Percentiles rank a stretch among this genome's conserved stretches.
These are phyloP conservation scores for Rhizopus arrhizus DNA, from an alignment of 371 early-diverging fungal genomes.

Conservation along the genomic window DNA sequence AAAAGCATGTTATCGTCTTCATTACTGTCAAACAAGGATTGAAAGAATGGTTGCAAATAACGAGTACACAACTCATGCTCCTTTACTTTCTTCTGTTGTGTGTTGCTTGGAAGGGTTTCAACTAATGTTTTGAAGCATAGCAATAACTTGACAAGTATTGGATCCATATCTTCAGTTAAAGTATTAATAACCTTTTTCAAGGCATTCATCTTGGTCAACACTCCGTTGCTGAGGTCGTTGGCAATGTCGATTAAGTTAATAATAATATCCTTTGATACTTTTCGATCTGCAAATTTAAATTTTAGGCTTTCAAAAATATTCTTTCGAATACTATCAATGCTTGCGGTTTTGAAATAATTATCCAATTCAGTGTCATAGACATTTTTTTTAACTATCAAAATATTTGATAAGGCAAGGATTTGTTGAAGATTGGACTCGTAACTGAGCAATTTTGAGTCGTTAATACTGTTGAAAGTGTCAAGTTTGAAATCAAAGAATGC, in stretches of 20 bases:
- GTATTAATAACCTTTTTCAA: slow-evolving; percentile 10
- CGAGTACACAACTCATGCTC: slow-evolving; percentile 15
- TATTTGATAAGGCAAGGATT: slow-evolving; percentile 14
- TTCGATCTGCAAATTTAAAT: slow-evolving; percentile 8
- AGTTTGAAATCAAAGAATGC: too few relatives aligned
- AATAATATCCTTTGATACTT: slow-evolving; percentile 12
- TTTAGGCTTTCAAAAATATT: slow-evolving; percentile 8
- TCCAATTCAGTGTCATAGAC: slow-evolving; percentile 10
- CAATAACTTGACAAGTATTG: slow-evolving; percentile 16
- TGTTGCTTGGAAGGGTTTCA: slow-evolving; percentile 14
- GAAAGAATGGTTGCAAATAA: slow-evolving; percentile 17
- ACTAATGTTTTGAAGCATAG: slow-evolving; percentile 19
- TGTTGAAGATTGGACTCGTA: slow-evolving; percentile 16
- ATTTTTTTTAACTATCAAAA: slow-evolving; percentile 10
- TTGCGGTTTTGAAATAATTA: slow-evolving; percentile 12
- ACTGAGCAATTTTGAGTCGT: slow-evolving; percentile 11
- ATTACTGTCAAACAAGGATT: slow-evolving; percentile 17
- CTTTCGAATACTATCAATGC: slow-evolving; percentile 9
- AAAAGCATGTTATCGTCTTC: slow-evolving; percentile 14
- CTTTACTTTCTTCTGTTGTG: slow-evolving; percentile 12
- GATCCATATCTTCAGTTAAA: slow-evolving; percentile 17
- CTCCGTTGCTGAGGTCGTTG: slow-evolving; percentile 12
- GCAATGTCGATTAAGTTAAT: slow-evolving; percentile 1
- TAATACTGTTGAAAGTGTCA: too few relatives aligned
- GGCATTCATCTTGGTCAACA: slow-evolving; percentile 12